Base-by-base conservation (phyloP, 495 filamentous ascomycete genomes). In the Annulohypoxylon nitens region DNA sequence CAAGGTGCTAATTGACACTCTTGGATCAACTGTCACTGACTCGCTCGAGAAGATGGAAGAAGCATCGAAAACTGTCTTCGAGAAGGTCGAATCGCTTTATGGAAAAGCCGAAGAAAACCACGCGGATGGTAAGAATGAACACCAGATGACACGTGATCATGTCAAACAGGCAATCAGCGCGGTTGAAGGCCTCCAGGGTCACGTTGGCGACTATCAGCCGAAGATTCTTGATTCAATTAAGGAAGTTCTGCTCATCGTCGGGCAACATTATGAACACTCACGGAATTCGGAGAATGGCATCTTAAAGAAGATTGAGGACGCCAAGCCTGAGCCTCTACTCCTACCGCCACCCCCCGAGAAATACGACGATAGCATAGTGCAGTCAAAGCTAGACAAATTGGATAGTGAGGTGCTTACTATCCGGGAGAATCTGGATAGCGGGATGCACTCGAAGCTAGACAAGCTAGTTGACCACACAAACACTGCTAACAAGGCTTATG, bases 381-480 rank as follows among this genome's bases (percentile, higher is more conserved):
- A 75, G 36, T 50, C 67, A 0, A 83, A 83, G 59, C 68, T 81
- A 14, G 80, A 78, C 57, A 78, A 70, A 54, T 34, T 78, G 57
- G 64, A 78, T 23, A 61, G 20, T 41, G 74, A 82, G 54, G 70
- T 79, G 11, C 80, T 75, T 14, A 71, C 76, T 7, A 70, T 61
- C 34, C 71, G 62, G 51, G 61, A 41, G 23, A 74, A 51, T 23
- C 30, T 74, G 78, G 91, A 97, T 77, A 87, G 82, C 4, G 84
- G 82, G 45, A 86, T 97, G 3, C 92, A 94, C 37, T 88, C 90
- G 61, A 98, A 97, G 81, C 86, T 99, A n/a, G 91, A 99, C 79
- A 89, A 87, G 70, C 85, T 99, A 7, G 84, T 97, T 26, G 88
- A 88, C 20, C 90, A 93, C 70, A 89, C 91, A 61, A 78, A 86